These are phyloP conservation scores for Boletus bicolor DNA, from an alignment of 768 basidiomycete genomes.

Conservation along the genomic window DNA sequence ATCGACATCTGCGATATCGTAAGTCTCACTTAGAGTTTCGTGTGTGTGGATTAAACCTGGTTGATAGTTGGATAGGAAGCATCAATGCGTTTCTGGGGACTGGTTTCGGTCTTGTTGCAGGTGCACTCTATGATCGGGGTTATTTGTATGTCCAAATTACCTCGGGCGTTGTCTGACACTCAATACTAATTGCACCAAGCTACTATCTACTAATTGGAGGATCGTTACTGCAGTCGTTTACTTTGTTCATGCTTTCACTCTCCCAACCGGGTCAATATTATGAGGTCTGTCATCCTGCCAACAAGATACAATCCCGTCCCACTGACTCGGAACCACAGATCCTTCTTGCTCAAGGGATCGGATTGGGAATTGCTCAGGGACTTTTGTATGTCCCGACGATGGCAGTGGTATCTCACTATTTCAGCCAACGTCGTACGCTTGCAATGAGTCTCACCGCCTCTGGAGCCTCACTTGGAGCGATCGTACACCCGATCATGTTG, in stretches of 20 bases:
- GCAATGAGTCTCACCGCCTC: conserved; percentile 43
- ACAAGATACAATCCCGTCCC: not conserved
- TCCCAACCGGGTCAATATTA: conserved; percentile 40
- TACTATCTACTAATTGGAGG: conserved; percentile 45
- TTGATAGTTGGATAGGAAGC: conserved; percentile 38
- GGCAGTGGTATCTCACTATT: conserved; percentile 45
- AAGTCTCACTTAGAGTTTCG: too few species aligned
- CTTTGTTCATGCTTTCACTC: conserved; percentile 45
- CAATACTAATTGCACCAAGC: conserved; percentile 22
- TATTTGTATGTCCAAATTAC: conserved; percentile 37
- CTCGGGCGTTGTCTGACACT: not conserved
- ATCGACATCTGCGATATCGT: too few species aligned
- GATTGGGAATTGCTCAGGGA: conserved; percentile 45
- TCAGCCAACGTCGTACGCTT: conserved; percentile 37
- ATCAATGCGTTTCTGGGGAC: conserved; percentile 41
- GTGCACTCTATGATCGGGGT: conserved; percentile 50
- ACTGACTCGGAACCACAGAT: conserved; percentile 30
- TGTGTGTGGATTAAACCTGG: too few species aligned
- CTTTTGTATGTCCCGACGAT: conserved; percentile 44
- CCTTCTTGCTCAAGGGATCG: conserved; percentile 48
- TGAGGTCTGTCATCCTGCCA: conserved; percentile 32
- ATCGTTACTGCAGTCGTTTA: conserved; percentile 40
- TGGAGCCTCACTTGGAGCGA: conserved; percentile 34
- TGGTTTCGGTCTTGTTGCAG: conserved; percentile 38
- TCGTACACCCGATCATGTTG: conserved; percentile 31